Base-by-base conservation (phyloP, 768 basidiomycete species). In the Agrocybe chaxingu region DNA sequence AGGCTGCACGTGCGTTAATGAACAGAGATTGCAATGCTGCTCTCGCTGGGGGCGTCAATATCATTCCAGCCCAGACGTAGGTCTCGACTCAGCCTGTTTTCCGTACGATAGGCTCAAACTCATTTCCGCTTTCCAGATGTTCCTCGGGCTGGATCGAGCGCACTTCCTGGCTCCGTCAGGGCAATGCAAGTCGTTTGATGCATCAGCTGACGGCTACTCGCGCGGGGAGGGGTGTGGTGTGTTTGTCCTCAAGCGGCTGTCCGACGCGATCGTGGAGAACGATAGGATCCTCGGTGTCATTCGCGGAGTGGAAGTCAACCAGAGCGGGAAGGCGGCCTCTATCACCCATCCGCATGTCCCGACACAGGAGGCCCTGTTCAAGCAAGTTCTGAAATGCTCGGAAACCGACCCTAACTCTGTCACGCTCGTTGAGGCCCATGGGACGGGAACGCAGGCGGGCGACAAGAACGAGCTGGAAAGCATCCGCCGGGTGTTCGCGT, bases 21-120 rank as follows among this genome's bases (percentile, higher is more conserved):
- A 77, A 76, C 49, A 66, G 73, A 12, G 88, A 90, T 61, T 89
- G 87, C 59, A 69, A 76, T 55, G 75, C 84, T 19, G 85, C 85
- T 0, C 66, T 90, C 29, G 88, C 84, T 12, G 87, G 85, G 18
- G 86, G 87, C n/a, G 82, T 89, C 29, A 88, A 89, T 57, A 60
- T 82, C 49, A 79, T 89, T 72, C 82, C 0, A 84, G 82, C 62
- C 85, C 85, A 5, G 85, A 89, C 52, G 88, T 89, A 62, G 53
- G 84, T 55, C 45, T 41, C 38, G 2, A n/a, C 33, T 42, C 47
- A 34, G 19, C 29, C 13, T 43, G 13, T 37, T 19, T 13, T 31
- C 39, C 38, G 16, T 42, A 32, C 19, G 35, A 18, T 13, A 11
- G 34, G 13, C 39, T 56, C 36, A 37, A 31, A 47, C 44, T 31